These are phyloP conservation scores for Delonix regia DNA, from an alignment of 306 rosid genomes.

Conservation along the genomic window DNA sequence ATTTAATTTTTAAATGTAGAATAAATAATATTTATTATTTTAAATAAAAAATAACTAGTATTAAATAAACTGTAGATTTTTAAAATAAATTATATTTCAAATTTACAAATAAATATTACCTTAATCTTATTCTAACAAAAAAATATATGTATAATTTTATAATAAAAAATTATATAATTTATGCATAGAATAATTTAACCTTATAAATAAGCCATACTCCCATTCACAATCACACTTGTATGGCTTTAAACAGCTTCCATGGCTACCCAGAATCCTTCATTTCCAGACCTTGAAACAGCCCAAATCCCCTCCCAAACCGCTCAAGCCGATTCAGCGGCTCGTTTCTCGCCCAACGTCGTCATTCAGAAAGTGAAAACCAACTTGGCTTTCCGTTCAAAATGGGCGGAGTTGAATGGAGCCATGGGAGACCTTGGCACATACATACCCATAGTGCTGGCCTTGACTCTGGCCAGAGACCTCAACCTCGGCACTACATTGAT, in stretches of 20 bases:
- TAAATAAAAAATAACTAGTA: too few relatives aligned
- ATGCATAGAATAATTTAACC: too few relatives aligned
- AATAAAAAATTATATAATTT: too few relatives aligned
- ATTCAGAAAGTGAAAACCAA: not conserved
- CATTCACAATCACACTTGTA: not conserved
- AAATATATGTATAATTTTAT: too few relatives aligned
- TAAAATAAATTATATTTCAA: too few relatives aligned
- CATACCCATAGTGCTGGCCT: not conserved
- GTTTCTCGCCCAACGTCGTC: not conserved
- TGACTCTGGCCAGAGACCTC: not conserved
- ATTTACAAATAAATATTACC: too few relatives aligned
- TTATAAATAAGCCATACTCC: not conserved
- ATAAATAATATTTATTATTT: too few relatives aligned
- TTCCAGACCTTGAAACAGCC: not conserved
- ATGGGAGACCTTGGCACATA: conserved; percentile 1
- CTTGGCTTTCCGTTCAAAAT: not conserved
- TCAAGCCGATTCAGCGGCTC: not conserved
- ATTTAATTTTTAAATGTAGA: too few relatives aligned
- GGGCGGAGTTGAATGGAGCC: not conserved
- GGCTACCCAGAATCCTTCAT: not conserved
- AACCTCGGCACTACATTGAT: not conserved
- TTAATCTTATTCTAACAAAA: too few relatives aligned
- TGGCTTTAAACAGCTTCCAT: not conserved
- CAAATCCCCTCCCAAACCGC: not conserved
- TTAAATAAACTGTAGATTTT: too few relatives aligned